phyloP scores from a whole-genome alignment of 192 early-diverging fungal species.

The Paraglomus occultum region DNA sequence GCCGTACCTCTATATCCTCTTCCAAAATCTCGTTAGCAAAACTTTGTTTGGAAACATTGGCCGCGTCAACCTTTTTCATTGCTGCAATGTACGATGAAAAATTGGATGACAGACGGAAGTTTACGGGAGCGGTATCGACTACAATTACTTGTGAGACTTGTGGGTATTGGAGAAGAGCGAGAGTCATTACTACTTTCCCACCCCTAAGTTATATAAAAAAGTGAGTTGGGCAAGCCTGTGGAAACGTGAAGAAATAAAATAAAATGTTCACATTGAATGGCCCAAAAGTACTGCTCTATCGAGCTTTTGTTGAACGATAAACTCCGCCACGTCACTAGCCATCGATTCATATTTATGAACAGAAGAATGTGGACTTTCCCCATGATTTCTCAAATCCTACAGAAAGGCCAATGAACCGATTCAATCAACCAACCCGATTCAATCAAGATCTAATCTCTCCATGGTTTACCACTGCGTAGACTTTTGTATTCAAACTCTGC shows the following conservation, averaged over 20 bases:
- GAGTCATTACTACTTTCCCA: conserved; percentile 71
- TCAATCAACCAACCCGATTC: not conserved
- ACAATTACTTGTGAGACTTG: conserved; percentile 59
- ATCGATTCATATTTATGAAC: conserved; percentile 75
- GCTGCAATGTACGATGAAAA: conserved; percentile 57
- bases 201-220: conserved; percentile 46
- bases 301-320: conserved; percentile 60
- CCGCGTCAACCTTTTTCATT: conserved; percentile 58
- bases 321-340: conserved; percentile 72
- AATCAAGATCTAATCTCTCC: not conserved
- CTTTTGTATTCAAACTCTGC: conserved; percentile 55
- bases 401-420: not conserved
- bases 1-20: conserved; percentile 37
- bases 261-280: conserved; percentile 75
- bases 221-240: not conserved
- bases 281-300: conserved; percentile 67
- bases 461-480: conserved; percentile 61
- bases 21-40: conserved; percentile 60
- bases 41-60: conserved; percentile 49
- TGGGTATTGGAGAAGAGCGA: conserved; percentile 55
- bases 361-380: conserved; percentile 72
- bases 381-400: conserved; percentile 92
- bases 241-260: conserved; percentile 10
- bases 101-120: conserved; percentile 45
- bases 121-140: conserved; percentile 69